Evolutionary conservation across 495 filamentous ascomycete species (phyloP).

Genomic region (Parathielavia appendiculata): DNA sequence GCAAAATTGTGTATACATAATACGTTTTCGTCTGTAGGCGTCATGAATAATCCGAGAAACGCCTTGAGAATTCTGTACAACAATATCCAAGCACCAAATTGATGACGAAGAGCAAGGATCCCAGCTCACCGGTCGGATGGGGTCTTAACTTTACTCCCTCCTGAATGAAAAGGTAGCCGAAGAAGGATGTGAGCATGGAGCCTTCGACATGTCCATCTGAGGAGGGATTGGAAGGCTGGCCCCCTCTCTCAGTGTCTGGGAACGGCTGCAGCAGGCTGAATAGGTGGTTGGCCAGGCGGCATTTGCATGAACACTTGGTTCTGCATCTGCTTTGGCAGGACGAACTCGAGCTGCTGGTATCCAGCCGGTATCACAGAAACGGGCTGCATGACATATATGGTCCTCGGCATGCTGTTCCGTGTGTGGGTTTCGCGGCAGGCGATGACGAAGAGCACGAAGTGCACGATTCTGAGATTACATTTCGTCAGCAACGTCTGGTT

Average conservation of each 20-base stretch:
- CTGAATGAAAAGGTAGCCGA: too few relatives aligned
- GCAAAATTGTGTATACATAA: too few relatives aligned
- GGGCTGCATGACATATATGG: conserved; percentile 14
- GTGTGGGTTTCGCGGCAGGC: conserved; percentile 22
- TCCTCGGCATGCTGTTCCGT: conserved; percentile 16
- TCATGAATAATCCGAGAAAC: too few relatives aligned
- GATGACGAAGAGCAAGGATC: too few relatives aligned
- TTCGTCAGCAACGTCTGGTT: not conserved
- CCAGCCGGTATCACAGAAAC: not conserved
- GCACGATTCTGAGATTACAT: not conserved
- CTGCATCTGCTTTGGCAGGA: not conserved
- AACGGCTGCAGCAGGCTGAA: not conserved
- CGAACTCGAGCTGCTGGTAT: conserved; percentile 1
- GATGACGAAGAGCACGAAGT: conserved; percentile 22
- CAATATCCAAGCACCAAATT: too few relatives aligned
- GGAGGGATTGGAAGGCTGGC: too few relatives aligned
- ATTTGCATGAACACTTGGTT: not conserved
- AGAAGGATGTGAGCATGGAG: too few relatives aligned
- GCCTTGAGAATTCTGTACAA: too few relatives aligned
- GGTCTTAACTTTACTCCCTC: too few relatives aligned
- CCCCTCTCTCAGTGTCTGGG: not conserved
- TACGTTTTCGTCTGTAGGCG: too few relatives aligned
- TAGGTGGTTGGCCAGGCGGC: not conserved
- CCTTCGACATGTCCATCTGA: too few relatives aligned
- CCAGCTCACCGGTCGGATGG: too few relatives aligned